A percentile compares a stretch with the other conserved stretches of the same genome.
Conservation (phyloP, 805 yeast genomes). For the Candida koratica region DNA sequence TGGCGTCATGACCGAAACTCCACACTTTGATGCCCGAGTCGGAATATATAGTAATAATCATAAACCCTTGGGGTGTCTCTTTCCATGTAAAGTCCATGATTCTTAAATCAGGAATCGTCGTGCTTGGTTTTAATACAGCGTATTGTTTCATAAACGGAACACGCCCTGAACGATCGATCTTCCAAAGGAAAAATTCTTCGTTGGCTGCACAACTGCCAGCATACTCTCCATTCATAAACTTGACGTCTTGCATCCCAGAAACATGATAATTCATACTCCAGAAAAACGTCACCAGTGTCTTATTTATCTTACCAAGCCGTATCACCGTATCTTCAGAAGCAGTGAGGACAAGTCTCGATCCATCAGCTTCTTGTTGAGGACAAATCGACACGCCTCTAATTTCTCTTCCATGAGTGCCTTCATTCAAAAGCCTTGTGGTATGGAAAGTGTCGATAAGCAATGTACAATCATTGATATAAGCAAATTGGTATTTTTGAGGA, state of each 20-base stretch:
- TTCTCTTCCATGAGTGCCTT: constrained; percentile 91
- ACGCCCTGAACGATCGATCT: constrained; percentile 35
- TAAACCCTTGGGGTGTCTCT: constrained; percentile 42
- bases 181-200: constrained; percentile 87
- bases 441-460: constrained; percentile 34
- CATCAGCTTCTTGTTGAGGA: constrained; percentile 23
- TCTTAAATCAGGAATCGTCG: constrained; percentile 72
- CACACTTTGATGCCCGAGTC: constrained; percentile 74
- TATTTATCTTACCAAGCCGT: constrained; percentile 44
- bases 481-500: constrained; percentile 38
- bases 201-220: constrained; percentile 65
- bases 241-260: constrained; percentile 79
- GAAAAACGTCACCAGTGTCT: constrained; percentile 31
- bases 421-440: constrained; percentile 24
- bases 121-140: constrained; percentile 52
- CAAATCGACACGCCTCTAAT: constrained; percentile 69
- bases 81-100: constrained; percentile 77
- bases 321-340: constrained; percentile 90
- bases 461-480: constrained; percentile 53
- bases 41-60: constrained; percentile 73
- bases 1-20: constrained; percentile 40
- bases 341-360: constrained; percentile 51
- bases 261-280: constrained; percentile 78
- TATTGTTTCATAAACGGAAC: constrained; percentile 46
- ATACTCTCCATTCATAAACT: constrained; percentile 49